These are phyloP conservation scores for Pichia sp. DNA, from an alignment of 1,139 yeast species.

Conservation along the genomic window DNA sequence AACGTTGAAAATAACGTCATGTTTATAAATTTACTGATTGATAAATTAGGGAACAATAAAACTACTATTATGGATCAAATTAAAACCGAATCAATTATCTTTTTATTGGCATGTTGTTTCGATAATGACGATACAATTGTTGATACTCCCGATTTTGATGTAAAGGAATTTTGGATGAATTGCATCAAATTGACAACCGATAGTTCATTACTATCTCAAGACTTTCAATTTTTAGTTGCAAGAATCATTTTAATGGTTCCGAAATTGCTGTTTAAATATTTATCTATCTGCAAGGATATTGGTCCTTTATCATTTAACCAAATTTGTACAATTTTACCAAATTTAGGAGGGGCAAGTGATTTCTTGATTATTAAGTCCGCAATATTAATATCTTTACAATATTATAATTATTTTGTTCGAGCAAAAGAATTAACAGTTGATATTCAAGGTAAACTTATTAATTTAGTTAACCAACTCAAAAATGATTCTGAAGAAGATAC, in stretches of 20 bases:
- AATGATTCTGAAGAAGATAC: slow-evolving; percentile 78
- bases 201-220: slow-evolving; percentile 11
- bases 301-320: slow-evolving; percentile 37
- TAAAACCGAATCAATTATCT: slow-evolving; percentile 37
- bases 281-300: slow-evolving; percentile 33
- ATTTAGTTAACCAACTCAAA: slow-evolving; percentile 39
- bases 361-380: slow-evolving; percentile 37
- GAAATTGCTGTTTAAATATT: slow-evolving; percentile 48
- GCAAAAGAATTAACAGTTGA: slow-evolving; percentile 22
- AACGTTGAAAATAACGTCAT: slow-evolving; percentile 33
- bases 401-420: slow-evolving; percentile 43
- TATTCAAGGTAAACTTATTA: slow-evolving; percentile 35
- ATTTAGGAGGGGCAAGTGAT: slow-evolving; percentile 18
- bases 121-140: slow-evolving; percentile 39
- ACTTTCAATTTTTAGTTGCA: slow-evolving; percentile 35
- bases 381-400: slow-evolving; percentile 48
- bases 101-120: slow-evolving; percentile 38
- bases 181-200: slow-evolving; percentile 9
- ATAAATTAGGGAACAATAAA: slow-evolving; percentile 14
- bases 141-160: slow-evolving; percentile 22
- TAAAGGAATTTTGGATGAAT: slow-evolving; percentile 4
- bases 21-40: slow-evolving; percentile 28
- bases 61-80: slow-evolving; percentile 1
- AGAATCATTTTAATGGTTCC: slow-evolving; percentile 50
- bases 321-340: slow-evolving; percentile 26